phyloP scores from a whole-genome alignment of 345 rosid species.

The Rhizophora mangle region DNA sequence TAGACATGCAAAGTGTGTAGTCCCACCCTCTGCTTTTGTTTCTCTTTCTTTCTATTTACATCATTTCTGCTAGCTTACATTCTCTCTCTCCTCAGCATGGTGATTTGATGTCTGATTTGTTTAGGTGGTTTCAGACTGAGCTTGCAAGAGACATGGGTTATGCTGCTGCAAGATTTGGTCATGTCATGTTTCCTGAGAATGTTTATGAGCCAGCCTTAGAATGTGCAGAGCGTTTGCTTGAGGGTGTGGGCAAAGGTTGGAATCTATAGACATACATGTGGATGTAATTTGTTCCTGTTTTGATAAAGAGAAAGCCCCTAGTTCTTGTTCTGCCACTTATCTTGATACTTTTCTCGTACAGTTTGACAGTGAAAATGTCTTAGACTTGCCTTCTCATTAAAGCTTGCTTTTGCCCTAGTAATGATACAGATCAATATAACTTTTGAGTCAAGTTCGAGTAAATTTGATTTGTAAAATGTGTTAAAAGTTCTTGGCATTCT shows the following conservation, averaged over 20 bases:
- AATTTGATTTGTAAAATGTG: neutral
- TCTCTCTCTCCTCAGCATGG: neutral
- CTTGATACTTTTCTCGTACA: neutral
- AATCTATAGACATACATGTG: constrained; percentile 1
- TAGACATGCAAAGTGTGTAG: no score
- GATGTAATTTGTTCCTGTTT: neutral
- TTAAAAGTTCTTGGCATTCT: neutral
- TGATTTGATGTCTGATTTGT: constrained; percentile 38
- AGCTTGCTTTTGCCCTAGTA: no score
- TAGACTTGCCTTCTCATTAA: no score
- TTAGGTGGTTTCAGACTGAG: constrained; percentile 94
- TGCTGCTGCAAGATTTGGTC: constrained; percentile 96
- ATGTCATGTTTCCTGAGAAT: constrained; percentile 99
- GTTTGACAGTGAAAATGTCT: no score
- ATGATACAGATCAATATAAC: no score
- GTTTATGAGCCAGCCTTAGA: constrained; percentile 88
- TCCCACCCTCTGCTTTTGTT: neutral
- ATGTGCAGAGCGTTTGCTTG: constrained; percentile 87
- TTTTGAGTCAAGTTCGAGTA: neutral
- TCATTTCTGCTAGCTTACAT: neutral
- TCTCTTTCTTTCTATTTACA: constrained; percentile 3
- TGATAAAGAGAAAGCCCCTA: neutral
- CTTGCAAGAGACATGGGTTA: constrained; percentile 96
- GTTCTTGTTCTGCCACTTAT: neutral
- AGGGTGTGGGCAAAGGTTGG: constrained; percentile 87